phyloP scores from a whole-genome alignment of 805 yeast genomes.

The Suhomyces tanzawaensis region DNA sequence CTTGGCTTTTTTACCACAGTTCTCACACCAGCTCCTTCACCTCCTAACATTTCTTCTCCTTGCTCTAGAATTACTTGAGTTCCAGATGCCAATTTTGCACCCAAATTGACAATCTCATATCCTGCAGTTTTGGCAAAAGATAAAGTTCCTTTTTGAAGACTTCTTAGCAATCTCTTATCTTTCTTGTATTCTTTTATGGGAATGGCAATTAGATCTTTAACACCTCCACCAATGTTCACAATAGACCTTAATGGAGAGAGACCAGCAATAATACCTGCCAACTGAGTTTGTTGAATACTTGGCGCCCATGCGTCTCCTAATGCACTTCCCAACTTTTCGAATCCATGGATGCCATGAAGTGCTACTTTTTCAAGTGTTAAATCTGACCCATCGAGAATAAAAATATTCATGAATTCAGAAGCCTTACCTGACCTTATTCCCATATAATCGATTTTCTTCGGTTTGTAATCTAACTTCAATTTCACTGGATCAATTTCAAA shows the following conservation, averaged over 20 bases:
- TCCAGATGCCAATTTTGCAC: slow-evolving; percentile 84
- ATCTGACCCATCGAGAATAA: slow-evolving; percentile 82
- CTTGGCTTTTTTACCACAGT: slow-evolving; percentile 5
- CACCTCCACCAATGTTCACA: slow-evolving; percentile 74
- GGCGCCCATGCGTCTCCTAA: slow-evolving; percentile 83
- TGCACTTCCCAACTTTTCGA: slow-evolving; percentile 52
- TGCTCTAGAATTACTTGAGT: slow-evolving; percentile 78
- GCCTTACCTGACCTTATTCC: slow-evolving; percentile 86
- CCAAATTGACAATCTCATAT: slow-evolving; percentile 74
- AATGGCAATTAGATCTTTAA: slow-evolving; percentile 66
- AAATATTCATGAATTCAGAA: slow-evolving; percentile 83
- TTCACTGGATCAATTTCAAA: slow-evolving; percentile 58
- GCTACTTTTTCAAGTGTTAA: slow-evolving; percentile 60
- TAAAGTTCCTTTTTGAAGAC: slow-evolving; percentile 72
- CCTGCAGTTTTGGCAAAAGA: slow-evolving; percentile 76
- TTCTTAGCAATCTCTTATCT: slow-evolving; percentile 66
- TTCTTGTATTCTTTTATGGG: slow-evolving; percentile 73
- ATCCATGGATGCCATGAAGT: slow-evolving; percentile 76
- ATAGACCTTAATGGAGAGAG: slow-evolving; percentile 77
- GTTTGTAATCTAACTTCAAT: slow-evolving; percentile 83
- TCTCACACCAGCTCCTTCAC: slow-evolving; percentile 59
- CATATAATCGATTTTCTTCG: slow-evolving; percentile 80
- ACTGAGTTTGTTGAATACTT: slow-evolving; percentile 76
- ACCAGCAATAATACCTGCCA: slow-evolving; percentile 80
- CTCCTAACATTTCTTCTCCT: slow-evolving; percentile 78